These are phyloP conservation scores for Naganishia liquefaciens DNA, from an alignment of 1,284 basidiomycete genomes.

Conservation along the genomic window DNA sequence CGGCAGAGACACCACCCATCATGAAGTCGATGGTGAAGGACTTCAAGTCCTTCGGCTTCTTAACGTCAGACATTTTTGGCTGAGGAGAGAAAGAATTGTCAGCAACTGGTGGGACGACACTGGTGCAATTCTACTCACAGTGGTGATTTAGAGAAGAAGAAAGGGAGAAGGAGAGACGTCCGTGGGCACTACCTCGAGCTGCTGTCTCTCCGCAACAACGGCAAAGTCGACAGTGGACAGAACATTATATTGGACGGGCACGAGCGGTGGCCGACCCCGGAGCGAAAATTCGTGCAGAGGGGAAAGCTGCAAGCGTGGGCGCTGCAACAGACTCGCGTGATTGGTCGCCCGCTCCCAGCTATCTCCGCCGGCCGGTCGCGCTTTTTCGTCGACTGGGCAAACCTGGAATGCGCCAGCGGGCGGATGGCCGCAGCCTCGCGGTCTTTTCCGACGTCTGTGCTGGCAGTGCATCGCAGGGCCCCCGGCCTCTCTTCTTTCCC, in stretches of 20 bases:
- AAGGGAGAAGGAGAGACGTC: slow-evolving; percentile 18
- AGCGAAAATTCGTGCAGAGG: slow-evolving; percentile 21
- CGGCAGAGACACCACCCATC: slow-evolving; percentile 58
- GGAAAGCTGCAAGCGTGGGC: slow-evolving; percentile 4
- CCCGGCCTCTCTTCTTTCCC: background rate
- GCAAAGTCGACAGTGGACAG: background rate
- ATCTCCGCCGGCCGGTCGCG: slow-evolving; percentile 18
- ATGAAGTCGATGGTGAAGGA: slow-evolving; percentile 55
- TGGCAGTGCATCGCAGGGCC: background rate
- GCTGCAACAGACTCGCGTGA: slow-evolving; percentile 16
- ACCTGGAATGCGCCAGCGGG: background rate
- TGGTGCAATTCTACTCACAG: slow-evolving; percentile 5
- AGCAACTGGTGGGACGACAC: background rate
- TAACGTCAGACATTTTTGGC: slow-evolving; percentile 45
- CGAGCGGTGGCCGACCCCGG: slow-evolving; percentile 7
- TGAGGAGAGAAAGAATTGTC: slow-evolving; percentile 1
- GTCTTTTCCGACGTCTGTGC: background rate
- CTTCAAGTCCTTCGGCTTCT: slow-evolving; percentile 55
- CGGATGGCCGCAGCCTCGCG: background rate
- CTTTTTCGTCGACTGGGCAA: slow-evolving; percentile 5
- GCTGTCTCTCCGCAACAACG: background rate
- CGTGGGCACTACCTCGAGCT: slow-evolving; percentile 26
- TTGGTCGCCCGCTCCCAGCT: slow-evolving; percentile 11
- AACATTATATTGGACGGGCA: slow-evolving; percentile 27
- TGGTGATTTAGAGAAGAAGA: slow-evolving; percentile 9